A percentile compares a stretch with the other conserved stretches of the same genome.
Conservation (phyloP, 2,329 filamentous ascomycete species). For the Coniochaeta prunicola region DNA sequence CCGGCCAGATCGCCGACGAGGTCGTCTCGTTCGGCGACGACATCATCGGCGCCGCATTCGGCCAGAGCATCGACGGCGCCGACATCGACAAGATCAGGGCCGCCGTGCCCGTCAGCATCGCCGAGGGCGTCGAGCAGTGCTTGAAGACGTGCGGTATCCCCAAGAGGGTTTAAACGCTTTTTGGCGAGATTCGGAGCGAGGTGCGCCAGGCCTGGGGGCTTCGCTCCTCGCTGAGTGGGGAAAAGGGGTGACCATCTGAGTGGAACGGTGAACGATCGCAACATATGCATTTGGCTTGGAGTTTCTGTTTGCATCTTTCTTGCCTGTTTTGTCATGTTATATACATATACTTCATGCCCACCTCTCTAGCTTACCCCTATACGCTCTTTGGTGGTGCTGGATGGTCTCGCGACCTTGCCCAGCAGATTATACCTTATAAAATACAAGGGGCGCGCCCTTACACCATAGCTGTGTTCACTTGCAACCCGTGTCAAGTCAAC, state of each 20-base stretch:
- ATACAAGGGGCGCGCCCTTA: not conserved
- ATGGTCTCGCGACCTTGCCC: not conserved
- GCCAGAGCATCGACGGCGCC: conserved; percentile 34
- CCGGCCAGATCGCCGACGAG: conserved; percentile 42
- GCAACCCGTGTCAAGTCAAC: not conserved
- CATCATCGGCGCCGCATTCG: conserved; percentile 38
- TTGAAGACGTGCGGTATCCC: conserved; percentile 5
- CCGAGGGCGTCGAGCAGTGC: conserved; percentile 10
- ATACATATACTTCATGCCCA: not conserved
- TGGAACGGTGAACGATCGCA: not conserved
- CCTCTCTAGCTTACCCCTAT: not conserved
- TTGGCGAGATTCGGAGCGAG: not conserved
- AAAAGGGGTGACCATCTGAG: not conserved
- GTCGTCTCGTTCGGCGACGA: conserved; percentile 38
- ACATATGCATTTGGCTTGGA: conserved; percentile 1
- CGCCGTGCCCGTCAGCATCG: conserved; percentile 11
- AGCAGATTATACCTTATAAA: not conserved
- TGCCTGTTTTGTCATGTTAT: not conserved
- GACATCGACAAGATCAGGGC: conserved; percentile 16
- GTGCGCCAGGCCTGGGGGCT: no score
- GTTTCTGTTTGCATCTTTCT: not conserved
- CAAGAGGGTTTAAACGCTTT: not conserved
- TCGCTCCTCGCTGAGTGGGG: not conserved
- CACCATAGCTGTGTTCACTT: not conserved
- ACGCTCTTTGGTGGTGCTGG: not conserved